A percentile compares a stretch with the other conserved stretches of the same genome.
Conservation (phyloP, 2,329 filamentous ascomycete species). For the Mycosphaerella sp. region DNA sequence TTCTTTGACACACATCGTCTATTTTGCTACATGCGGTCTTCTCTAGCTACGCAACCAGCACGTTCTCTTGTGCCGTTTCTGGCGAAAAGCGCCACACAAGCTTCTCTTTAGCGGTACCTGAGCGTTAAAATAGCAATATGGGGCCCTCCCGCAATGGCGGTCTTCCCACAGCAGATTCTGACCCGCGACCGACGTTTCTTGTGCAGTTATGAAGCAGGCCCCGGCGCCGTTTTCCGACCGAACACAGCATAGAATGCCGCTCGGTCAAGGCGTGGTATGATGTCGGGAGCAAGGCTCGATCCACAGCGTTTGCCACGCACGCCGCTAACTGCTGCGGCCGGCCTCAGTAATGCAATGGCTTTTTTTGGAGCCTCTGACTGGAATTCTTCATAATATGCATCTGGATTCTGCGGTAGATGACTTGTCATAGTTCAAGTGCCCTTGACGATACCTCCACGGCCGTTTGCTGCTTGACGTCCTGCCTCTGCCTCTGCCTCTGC, state of each 20-base stretch:
- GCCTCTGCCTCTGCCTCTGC: no score
- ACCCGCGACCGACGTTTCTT: not conserved
- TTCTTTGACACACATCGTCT: slow-evolving; percentile 1
- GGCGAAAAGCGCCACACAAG: slow-evolving; percentile 3
- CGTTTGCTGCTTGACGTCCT: no score
- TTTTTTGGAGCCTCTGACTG: not conserved
- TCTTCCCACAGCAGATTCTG: not conserved
- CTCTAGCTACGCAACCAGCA: slow-evolving; percentile 3
- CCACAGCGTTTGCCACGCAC: not conserved
- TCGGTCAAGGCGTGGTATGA: not conserved
- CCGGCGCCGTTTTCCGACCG: not conserved
- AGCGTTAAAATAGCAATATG: not conserved
- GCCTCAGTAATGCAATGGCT: slow-evolving; percentile 4
- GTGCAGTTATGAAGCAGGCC: not conserved
- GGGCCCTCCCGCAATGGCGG: not conserved
- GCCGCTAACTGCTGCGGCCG: not conserved
- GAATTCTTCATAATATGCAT: not conserved
- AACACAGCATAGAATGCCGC: not conserved
- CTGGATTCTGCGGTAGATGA: not conserved
- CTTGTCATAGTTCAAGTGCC: not conserved
- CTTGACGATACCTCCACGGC: no score
- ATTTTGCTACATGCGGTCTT: not conserved
- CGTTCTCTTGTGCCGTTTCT: not conserved
- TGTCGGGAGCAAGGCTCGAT: not conserved
- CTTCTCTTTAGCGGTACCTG: not conserved